Evolutionary conservation across 345 rosid genomes (phyloP).

Genomic region (Nasturtium officinale): DNA sequence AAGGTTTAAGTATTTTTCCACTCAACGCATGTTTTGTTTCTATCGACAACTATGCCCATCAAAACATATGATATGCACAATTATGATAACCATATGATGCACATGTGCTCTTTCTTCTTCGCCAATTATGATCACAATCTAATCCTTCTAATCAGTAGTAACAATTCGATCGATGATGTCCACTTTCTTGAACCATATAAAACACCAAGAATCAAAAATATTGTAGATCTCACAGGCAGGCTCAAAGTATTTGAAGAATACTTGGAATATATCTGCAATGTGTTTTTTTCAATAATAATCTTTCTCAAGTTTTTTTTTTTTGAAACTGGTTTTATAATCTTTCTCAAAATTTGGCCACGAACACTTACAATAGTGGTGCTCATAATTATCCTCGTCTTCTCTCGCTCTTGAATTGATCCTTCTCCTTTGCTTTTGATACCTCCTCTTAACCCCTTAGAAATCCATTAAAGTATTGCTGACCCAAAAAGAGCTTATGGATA

Average conservation of each 20-base stretch:
- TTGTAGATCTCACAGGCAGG: background rate
- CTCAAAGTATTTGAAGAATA: background rate
- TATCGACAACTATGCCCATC: conserved; percentile 40
- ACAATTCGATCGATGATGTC: background rate
- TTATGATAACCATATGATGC: conserved; percentile 32
- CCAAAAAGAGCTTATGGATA: background rate
- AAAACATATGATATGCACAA: conserved; percentile 36
- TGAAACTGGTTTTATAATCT: too few relatives aligned
- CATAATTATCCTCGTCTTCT: background rate
- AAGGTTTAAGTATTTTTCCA: background rate
- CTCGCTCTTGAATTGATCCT: too few relatives aligned
- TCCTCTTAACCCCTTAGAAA: background rate
- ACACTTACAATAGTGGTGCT: background rate
- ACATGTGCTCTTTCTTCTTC: conserved; percentile 31
- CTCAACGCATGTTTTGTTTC: conserved; percentile 32
- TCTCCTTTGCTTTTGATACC: background rate
- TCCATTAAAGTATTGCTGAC: background rate
- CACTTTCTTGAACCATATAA: background rate
- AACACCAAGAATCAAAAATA: background rate
- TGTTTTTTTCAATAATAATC: background rate
- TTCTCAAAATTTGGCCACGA: background rate
- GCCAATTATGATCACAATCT: conserved; percentile 19
- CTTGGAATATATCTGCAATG: background rate
- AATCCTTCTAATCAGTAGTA: background rate
- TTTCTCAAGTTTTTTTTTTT: too few relatives aligned